Percentiles rank a stretch among this genome's conserved stretches.
Conservation (phyloP, 306 rosid genomes). For the Dalbergia cochinchinensis region DNA sequence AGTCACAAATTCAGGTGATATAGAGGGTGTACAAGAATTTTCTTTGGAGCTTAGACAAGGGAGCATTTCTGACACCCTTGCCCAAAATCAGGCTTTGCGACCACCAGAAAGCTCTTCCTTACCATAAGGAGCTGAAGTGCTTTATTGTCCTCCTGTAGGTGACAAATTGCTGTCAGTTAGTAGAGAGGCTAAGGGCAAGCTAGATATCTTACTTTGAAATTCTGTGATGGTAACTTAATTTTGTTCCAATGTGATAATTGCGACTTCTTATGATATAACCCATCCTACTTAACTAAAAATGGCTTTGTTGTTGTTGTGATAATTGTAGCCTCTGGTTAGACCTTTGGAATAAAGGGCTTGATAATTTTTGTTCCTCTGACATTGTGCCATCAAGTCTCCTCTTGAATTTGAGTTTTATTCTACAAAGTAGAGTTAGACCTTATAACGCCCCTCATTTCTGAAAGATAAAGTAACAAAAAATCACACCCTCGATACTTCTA, state of each 20-base stretch:
- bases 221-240: too few species aligned
- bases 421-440: neutral
- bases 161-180: neutral
- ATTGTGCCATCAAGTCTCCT: neutral
- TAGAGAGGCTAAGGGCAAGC: neutral
- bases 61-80: neutral
- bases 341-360: neutral
- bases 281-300: too few species aligned
- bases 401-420: neutral
- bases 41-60: constrained; percentile 2
- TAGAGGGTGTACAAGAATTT: neutral
- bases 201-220: neutral
- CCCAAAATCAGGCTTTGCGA: neutral
- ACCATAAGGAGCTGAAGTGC: neutral
- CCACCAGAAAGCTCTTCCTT: neutral
- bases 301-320: too few species aligned
- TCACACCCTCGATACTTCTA: neutral
- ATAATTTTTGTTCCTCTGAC: neutral
- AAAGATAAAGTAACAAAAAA: neutral
- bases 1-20: neutral
- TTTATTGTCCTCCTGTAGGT: neutral
- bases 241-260: neutral
- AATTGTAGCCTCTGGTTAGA: neutral
- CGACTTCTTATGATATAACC: too few species aligned
- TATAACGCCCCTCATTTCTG: neutral